phyloP scores from a whole-genome alignment of 805 yeast species.

The Saturnispora mendoncae region DNA sequence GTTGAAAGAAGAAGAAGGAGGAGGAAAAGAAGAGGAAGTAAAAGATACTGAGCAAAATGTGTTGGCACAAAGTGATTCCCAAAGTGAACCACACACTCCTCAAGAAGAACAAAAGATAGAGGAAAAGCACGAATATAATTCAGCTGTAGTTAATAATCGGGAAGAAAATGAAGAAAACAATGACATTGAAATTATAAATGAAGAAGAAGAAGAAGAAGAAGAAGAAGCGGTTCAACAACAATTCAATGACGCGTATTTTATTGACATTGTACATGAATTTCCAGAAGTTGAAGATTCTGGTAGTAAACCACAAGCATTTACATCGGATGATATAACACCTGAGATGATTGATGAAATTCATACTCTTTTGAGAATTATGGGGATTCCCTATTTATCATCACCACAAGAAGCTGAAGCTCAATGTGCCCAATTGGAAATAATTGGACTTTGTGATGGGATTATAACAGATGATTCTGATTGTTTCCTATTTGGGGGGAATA shows the following conservation, averaged over 20 bases:
- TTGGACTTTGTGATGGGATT: slow-evolving; percentile 84
- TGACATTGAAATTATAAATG: slow-evolving; percentile 5
- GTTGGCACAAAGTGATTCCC: too few species aligned
- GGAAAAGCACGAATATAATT: too few species aligned
- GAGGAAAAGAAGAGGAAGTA: not conserved
- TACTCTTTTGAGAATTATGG: slow-evolving; percentile 76
- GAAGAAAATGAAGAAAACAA: too few species aligned
- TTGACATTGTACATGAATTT: not conserved
- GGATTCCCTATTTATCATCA: slow-evolving; percentile 90
- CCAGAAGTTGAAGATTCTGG: not conserved
- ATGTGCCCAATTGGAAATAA: slow-evolving; percentile 68
- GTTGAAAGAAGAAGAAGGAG: not conserved
- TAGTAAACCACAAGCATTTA: slow-evolving; percentile 1
- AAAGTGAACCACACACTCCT: too few species aligned
- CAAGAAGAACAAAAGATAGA: too few species aligned
- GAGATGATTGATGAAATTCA: slow-evolving; percentile 87
- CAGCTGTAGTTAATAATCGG: too few species aligned
- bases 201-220: slow-evolving; percentile 67
- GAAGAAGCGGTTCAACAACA: not conserved
- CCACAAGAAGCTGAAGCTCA: slow-evolving; percentile 99
- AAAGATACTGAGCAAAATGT: too few species aligned
- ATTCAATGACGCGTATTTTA: slow-evolving; percentile 1
- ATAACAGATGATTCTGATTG: slow-evolving; percentile 97
- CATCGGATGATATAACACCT: slow-evolving; percentile 78
- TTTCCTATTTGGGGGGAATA: slow-evolving; percentile 82